Evolutionary conservation across 2,329 filamentous ascomycete species (phyloP), one percentile per base, ranked within the genome.

Genomic region (Diaporthe citri): DNA sequence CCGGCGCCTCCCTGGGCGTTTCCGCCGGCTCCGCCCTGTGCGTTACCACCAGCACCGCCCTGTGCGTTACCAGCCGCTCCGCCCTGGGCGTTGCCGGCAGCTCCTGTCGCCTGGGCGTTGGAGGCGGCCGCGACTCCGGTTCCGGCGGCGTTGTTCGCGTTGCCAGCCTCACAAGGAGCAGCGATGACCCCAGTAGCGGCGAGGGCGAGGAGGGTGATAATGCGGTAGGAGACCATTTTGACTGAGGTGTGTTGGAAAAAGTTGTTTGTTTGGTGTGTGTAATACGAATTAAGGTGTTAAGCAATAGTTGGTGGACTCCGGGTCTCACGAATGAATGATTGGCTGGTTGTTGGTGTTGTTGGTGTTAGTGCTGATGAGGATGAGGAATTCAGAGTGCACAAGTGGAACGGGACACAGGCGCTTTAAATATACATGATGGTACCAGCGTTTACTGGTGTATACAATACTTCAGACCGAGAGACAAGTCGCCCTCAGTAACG

Each of bases 161-260:
- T 41, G 6, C 39, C 72, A 1, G 66, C 72, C 15, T 66, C 62
- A 2, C 56, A 69, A 5, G 60, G 60, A 2, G 72, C 64, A 12
- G 60, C 64, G 12, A 74, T 66, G 55, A n/a, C 72, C 13, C 59
- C 71, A n/a, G 71, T 43, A 20, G 39, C 43, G 43, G 57, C 71
- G 46, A 62, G 48, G 20, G 72, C 28, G 17, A 48, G 48, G 51
- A 69, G 36, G 8, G 48, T 34, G 34, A 70, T 66, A 55, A 55
- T 51, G 36, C 60, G 60, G 52, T 46, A 74, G n/a, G 60, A 74
- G 60, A 74, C 72, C 48, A 69, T 69, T 66, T 43, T 73, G 39
- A 56, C 20, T 39, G 20, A n/a, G 41, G 25, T 1, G 28, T 31
- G 46, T 25, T 41, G 22, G 36, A 12, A 39, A 41, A n/a, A n/a